Conservation (phyloP, 768 basidiomycete genomes). For the Pisolithus sp. region DNA sequence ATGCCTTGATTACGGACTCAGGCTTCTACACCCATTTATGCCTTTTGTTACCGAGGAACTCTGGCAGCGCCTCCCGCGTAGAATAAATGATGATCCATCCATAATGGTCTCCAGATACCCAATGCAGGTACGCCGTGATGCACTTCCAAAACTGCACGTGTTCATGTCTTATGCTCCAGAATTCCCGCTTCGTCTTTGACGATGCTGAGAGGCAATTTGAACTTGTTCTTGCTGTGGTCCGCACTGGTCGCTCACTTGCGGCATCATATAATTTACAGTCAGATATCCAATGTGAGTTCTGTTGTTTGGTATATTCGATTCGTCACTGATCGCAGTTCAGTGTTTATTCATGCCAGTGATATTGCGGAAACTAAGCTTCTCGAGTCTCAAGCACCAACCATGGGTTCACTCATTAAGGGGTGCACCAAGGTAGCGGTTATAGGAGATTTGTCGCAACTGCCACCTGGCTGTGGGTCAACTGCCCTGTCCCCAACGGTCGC, state of each 20-base stretch:
- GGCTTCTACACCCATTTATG: constrained; percentile 96
- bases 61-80: constrained; percentile 91
- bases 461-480: constrained; percentile 81
- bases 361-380: constrained; percentile 62
- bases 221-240: constrained; percentile 72
- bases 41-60: constrained; percentile 98
- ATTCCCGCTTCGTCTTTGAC: constrained; percentile 51
- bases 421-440: constrained; percentile 73
- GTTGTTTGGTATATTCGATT: background rate
- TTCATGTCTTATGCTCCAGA: constrained; percentile 33
- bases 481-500: constrained; percentile 70
- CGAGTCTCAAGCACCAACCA: constrained; percentile 65
- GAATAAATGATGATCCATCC: constrained; percentile 74
- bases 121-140: constrained; percentile 48
- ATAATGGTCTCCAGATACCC: constrained; percentile 92
- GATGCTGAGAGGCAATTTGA: constrained; percentile 84
- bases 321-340: constrained; percentile 32
- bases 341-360: constrained; percentile 69
- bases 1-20: constrained; percentile 85
- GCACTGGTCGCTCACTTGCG: constrained; percentile 76
- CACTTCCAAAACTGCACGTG: background rate
- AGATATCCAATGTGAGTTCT: constrained; percentile 63
- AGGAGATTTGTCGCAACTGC: constrained; percentile 57
- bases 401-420: constrained; percentile 81
- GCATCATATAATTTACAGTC: constrained; percentile 85